These are phyloP conservation scores for Parasitella parasitica DNA, from an alignment of 371 early-diverging fungal genomes.

Conservation along the genomic window DNA sequence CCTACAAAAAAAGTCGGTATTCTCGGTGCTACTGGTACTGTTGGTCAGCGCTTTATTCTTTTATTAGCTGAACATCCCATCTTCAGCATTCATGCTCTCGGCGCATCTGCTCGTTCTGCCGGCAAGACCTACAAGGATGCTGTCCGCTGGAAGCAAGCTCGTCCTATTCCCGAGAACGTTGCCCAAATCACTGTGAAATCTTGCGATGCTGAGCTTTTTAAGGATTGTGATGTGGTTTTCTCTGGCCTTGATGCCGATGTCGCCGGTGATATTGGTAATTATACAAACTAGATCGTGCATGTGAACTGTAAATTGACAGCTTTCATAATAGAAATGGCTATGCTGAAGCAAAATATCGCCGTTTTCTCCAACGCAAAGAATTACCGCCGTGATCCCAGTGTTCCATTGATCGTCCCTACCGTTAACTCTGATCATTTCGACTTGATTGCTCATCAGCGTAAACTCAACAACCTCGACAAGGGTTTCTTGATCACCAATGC, in stretches of 20 bases:
- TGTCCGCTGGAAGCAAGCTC: conserved; percentile 85
- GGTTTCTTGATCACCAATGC: conserved; percentile 96
- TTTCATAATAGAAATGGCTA: conserved; percentile 64
- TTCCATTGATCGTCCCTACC: conserved; percentile 92
- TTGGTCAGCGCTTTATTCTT: conserved; percentile 95
- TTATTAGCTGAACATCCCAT: conserved; percentile 85
- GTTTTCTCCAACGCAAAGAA: conserved; percentile 97
- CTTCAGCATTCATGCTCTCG: conserved; percentile 84
- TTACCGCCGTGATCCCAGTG: conserved; percentile 83
- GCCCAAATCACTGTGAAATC: conserved; percentile 61
- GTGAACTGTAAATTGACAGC: background rate
- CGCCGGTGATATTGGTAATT: conserved; percentile 87
- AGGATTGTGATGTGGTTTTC: conserved; percentile 86
- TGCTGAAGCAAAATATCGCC: conserved; percentile 78
- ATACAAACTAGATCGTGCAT: background rate
- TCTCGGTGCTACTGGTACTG: conserved; percentile 97
- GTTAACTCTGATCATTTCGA: conserved; percentile 89
- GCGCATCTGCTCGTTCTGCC: conserved; percentile 91
- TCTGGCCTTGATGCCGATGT: conserved; percentile 92
- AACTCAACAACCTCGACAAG: conserved; percentile 57
- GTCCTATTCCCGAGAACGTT: conserved; percentile 69
- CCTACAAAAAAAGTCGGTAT: conserved; percentile 78
- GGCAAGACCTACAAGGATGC: conserved; percentile 82
- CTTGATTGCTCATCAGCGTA: conserved; percentile 76
- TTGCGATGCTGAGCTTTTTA: conserved; percentile 78